A percentile compares a stretch with the other conserved stretches of the same genome.
These are phyloP conservation scores for Paulownia fortunei DNA, from an alignment of 257 asterid genomes.

Conservation along the genomic window DNA sequence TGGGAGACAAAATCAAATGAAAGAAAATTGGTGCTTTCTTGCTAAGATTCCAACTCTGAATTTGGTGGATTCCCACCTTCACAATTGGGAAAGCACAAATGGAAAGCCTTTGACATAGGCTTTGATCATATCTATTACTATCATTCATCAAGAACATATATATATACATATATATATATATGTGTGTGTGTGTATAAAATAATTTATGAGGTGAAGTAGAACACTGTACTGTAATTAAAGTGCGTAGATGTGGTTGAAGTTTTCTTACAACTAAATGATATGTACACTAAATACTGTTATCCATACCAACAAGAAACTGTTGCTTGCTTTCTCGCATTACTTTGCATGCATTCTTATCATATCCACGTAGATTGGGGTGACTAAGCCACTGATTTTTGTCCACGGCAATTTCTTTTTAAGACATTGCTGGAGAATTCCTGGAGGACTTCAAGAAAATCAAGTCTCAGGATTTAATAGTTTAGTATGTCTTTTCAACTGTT, in stretches of 20 bases:
- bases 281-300: too few species aligned
- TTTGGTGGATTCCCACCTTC: conserved; percentile 50
- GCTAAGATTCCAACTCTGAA: conserved; percentile 52
- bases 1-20: conserved; percentile 47
- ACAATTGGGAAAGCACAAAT: conserved; percentile 25
- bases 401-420: not conserved
- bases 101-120: conserved; percentile 29
- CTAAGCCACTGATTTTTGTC: conserved; percentile 32
- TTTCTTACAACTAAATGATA: not conserved
- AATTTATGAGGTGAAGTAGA: not conserved
- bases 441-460: not conserved
- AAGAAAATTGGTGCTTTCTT: conserved; percentile 47
- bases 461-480: not conserved
- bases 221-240: not conserved
- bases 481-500: too few species aligned
- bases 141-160: not conserved
- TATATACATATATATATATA: too few species aligned
- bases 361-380: conserved; percentile 32
- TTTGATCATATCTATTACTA: conserved; percentile 19
- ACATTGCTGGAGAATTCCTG: not conserved
- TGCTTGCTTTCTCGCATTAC: not conserved
- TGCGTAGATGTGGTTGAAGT: not conserved
- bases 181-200: too few species aligned
- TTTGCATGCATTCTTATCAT: conserved; percentile 2
- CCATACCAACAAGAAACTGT: not conserved